Evolutionary conservation across 768 basidiomycete species (phyloP).

Genomic region (Tulasnella sp.): DNA sequence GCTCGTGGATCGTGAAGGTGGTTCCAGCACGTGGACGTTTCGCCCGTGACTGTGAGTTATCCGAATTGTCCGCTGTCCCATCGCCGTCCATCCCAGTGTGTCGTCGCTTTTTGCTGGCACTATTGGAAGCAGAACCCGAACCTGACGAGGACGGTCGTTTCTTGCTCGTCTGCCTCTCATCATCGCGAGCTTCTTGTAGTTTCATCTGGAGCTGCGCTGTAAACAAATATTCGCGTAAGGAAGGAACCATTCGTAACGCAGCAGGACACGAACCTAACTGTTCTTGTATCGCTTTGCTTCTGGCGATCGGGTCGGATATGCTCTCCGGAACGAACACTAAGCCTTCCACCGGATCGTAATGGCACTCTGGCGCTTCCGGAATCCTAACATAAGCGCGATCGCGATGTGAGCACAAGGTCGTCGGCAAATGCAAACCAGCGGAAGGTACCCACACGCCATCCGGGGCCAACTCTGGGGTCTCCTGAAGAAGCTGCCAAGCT

Average conservation of each 20-base stretch:
- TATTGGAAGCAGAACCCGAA: background rate
- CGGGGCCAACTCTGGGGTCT: background rate
- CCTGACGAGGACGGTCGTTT: background rate
- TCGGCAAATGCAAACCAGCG: background rate
- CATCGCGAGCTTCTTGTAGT: slow-evolving; percentile 6
- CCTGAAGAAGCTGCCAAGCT: slow-evolving; percentile 9
- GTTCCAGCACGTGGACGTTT: background rate
- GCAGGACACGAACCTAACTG: background rate
- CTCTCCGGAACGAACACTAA: slow-evolving; percentile 6
- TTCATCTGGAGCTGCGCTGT: slow-evolving; percentile 11
- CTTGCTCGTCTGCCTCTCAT: background rate
- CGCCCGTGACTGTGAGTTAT: background rate
- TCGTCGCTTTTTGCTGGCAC: background rate
- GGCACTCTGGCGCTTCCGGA: background rate
- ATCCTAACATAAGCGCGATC: background rate
- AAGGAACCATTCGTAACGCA: too few species aligned
- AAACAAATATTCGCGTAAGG: background rate
- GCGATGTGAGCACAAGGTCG: background rate
- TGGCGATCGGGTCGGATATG: background rate
- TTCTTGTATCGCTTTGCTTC: slow-evolving; percentile 5
- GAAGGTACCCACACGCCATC: background rate
- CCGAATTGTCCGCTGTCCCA: background rate
- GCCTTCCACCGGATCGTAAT: slow-evolving; percentile 11
- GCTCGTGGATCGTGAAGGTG: background rate
- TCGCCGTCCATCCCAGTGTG: background rate